Conservation (phyloP, 1,284 basidiomycete species). For the Irpex lacteus region DNA sequence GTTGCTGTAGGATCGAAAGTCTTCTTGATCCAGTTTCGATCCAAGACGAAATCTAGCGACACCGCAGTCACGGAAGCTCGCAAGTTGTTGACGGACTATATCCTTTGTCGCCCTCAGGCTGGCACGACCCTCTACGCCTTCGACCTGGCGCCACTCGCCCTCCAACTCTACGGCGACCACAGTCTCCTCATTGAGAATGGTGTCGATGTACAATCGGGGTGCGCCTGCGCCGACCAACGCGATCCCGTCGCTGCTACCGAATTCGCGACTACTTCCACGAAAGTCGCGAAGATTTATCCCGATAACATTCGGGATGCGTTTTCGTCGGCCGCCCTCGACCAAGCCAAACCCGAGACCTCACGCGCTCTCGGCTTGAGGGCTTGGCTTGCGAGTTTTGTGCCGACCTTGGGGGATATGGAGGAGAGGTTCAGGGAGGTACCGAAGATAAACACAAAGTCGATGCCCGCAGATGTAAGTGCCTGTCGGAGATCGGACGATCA, state of each 20-base stretch:
- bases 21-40: slow-evolving; percentile 27
- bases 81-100: slow-evolving; percentile 19
- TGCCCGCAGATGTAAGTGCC: slow-evolving; percentile 18
- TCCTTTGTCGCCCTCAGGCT: slow-evolving; percentile 23
- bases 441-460: slow-evolving; percentile 21
- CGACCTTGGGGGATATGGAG: slow-evolving; percentile 23
- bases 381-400: slow-evolving; percentile 25
- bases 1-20: slow-evolving; percentile 20
- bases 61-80: slow-evolving; percentile 21
- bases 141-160: slow-evolving; percentile 40
- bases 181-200: slow-evolving; percentile 37
- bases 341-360: slow-evolving; percentile 11
- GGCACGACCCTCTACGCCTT: slow-evolving; percentile 36
- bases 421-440: slow-evolving; percentile 19
- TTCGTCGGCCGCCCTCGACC: slow-evolving; percentile 15
- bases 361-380: slow-evolving; percentile 21
- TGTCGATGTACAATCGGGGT: slow-evolving; percentile 51
- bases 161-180: slow-evolving; percentile 40
- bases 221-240: slow-evolving; percentile 22
- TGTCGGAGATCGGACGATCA: not conserved
- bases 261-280: slow-evolving; percentile 35
- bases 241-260: slow-evolving; percentile 42
- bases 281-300: slow-evolving; percentile 31
- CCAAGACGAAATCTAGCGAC: slow-evolving; percentile 15
- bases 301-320: slow-evolving; percentile 44